Base-by-base conservation (phyloP, 1,284 basidiomycete genomes). In the Pseudozyma sp. region DNA sequence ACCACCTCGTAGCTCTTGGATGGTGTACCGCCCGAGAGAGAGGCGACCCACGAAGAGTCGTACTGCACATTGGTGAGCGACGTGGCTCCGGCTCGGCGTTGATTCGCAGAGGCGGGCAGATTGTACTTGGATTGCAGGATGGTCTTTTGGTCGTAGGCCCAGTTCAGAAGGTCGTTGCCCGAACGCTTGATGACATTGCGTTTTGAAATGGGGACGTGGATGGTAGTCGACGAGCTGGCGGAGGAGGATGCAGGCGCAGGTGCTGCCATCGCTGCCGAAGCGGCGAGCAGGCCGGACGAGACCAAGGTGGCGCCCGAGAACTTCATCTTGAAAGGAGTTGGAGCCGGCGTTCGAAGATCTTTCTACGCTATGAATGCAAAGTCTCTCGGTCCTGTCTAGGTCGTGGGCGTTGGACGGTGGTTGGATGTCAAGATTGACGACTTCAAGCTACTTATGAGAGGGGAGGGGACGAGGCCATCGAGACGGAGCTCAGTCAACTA, bases 101-200 rank as follows among this genome's bases (percentile, higher is more conserved):
- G 37, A 54, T 56, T 29, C 43, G 43, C 14, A 13, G 31, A 9
- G 2, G 43, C 10, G 16, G 42, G 24, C 54, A 77, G 42, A 42
- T 57, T 45, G 55, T 80, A 79, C 54, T 80, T 80, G 62, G 58
- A 60, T 24, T 72, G 75, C 0, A 80, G 63, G 16, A 73, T 57
- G 24, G 70, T 39, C n/a, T 74, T 70, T 31, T 80, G 70, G 4
- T 57, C 47, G 35, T 75, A 58, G 7, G 79, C 77, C 79, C 79
- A 80, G 9, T 49, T 30, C 24, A 72, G 53, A 5, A 78, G 50
- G 9, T 78, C 76, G 43, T 70, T 44, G 29, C 60, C 70, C 0
- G 70, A 57, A 2, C 70, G 64, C 44, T 56, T 50, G 54, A 48
- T 37, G 13, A 61, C n/a, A 31, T 43, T 44, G 30, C 70, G 70